Conservation (phyloP, 129 eudicot species). For the Lactuca sativa region DNA sequence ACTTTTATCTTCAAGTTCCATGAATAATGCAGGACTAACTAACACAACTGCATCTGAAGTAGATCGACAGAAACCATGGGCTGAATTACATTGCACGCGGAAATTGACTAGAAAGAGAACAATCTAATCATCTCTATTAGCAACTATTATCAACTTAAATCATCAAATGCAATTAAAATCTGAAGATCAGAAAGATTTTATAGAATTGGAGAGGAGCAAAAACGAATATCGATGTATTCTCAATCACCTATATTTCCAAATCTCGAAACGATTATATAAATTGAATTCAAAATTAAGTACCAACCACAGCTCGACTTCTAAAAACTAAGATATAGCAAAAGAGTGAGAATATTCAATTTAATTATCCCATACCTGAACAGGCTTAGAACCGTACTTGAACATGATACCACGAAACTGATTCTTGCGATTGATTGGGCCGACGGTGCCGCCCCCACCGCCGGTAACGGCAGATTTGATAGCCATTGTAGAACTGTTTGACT, state of each 20-base stretch:
- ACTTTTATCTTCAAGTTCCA: not conserved
- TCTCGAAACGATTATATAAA: not conserved
- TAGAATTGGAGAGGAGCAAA: not conserved
- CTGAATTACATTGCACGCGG: not conserved
- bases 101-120: not conserved
- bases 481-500: conserved; percentile 37
- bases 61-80: not conserved
- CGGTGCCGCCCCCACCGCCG: conserved; percentile 14
- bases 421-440: conserved; percentile 60
- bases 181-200: not conserved
- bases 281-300: not conserved
- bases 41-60: not conserved
- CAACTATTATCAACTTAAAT: not conserved
- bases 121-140: conserved; percentile 2
- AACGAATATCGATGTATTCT: not conserved
- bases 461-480: conserved; percentile 30
- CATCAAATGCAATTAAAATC: conserved; percentile 9
- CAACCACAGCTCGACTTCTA: not conserved
- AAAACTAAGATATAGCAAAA: not conserved
- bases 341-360: not conserved
- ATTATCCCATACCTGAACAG: conserved; percentile 58
- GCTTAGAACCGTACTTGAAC: conserved; percentile 82
- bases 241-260: not conserved
- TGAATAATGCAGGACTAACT: too few relatives aligned
- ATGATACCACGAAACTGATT: conserved; percentile 87